Base-by-base conservation (phyloP, 1,284 basidiomycete species). In the Cryptococcus sp. region DNA sequence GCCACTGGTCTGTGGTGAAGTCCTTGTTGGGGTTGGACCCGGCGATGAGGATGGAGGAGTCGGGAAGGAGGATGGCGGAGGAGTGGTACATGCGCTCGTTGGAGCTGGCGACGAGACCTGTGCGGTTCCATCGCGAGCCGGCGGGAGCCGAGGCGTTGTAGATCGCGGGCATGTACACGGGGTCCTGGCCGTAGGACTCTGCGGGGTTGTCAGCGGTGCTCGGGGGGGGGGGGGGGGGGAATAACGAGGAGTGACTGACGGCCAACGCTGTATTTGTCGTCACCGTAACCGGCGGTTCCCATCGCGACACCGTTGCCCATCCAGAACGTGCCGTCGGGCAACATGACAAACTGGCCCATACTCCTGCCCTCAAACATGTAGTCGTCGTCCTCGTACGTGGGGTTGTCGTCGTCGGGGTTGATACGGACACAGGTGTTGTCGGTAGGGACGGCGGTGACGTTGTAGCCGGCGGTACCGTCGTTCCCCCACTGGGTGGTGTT, bases 1-100 rank as follows among this genome's bases (percentile, higher is more conserved):
- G 66, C 75, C 75, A 78, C 63, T 77, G 74, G 8, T 54, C 50
- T 54, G 64, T 69, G 56, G 71, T 73, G 59, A 73, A 89, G 66
- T 96, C 92, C 55, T 89, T 82, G 73, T 96, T 95, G 40, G 93
- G 93, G 78, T 96, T 97, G 23, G 89, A 92, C 12, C 94, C 93
- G 52, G 90, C 91, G 58, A 96, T 82, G 58, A 96, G 77, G 47
- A 97, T 86, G 2, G 88, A 89, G 0, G 83, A 89, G 68, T 96
- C 90, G 16, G 91, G 86, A 37, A 97, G 85, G 38, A 97, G 83
- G 18, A 95, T 81, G n/a, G 90, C 91, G 8, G 85, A 85, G 3
- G 89, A 92, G 77, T 95, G 91, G 78, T 95, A 94, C 65, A 95
- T 80, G 63, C 91, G 84, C 55, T 90, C 78, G 62, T 91, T 86